These are phyloP conservation scores for Colletotrichum liriopes DNA, from an alignment of 2,329 filamentous ascomycete species.

Conservation along the genomic window DNA sequence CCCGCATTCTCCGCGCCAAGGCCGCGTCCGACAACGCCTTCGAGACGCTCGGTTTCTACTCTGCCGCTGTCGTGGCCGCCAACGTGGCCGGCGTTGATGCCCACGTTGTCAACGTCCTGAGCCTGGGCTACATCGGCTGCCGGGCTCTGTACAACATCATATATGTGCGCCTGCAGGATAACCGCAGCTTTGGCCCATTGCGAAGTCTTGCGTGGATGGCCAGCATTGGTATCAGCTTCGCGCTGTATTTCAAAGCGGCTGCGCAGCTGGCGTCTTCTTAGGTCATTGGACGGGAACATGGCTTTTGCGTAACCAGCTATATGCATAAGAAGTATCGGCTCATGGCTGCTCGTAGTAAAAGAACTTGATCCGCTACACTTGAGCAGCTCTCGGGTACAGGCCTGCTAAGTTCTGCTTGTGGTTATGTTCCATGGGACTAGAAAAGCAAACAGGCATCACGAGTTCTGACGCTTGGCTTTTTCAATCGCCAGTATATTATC, in stretches of 20 bases:
- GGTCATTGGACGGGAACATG: neutral
- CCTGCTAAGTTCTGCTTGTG: no score
- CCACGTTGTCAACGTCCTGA: constrained; percentile 57
- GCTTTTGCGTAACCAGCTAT: neutral
- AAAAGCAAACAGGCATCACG: neutral
- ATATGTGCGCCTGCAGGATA: constrained; percentile 62
- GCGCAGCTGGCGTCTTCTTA: constrained; percentile 44
- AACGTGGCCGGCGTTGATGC: constrained; percentile 59
- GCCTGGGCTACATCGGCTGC: constrained; percentile 57
- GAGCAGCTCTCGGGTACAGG: no score
- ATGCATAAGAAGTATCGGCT: neutral
- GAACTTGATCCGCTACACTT: no score
- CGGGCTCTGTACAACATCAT: constrained; percentile 59
- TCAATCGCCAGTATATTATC: neutral
- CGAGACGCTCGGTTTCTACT: constrained; percentile 62
- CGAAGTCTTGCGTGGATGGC: constrained; percentile 57
- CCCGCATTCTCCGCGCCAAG: constrained; percentile 68
- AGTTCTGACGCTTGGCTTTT: constrained; percentile 1
- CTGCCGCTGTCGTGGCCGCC: constrained; percentile 61
- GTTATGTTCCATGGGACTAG: neutral
- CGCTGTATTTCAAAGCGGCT: constrained; percentile 61
- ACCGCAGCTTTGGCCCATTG: constrained; percentile 54
- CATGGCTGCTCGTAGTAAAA: neutral
- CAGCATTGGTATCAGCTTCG: constrained; percentile 52
- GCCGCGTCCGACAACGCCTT: constrained; percentile 62